Percentiles rank a stretch among this genome's conserved stretches.
phyloP scores from a whole-genome alignment of 192 early-diverging fungal species.

The Paraglomus occultum region DNA sequence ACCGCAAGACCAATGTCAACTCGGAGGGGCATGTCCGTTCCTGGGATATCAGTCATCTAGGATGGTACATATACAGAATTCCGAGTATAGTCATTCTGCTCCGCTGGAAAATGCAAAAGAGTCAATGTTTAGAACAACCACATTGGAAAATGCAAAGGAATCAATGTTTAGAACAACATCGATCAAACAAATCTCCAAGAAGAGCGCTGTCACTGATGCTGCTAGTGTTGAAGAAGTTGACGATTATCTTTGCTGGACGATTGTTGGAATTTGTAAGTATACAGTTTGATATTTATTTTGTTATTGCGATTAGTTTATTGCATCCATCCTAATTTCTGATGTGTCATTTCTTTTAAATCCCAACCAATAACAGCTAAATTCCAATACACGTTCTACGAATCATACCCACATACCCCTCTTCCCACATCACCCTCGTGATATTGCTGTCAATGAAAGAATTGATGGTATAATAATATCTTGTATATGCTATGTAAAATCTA shows the following conservation, averaged over 20 bases:
- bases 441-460: too few species aligned
- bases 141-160: conserved; percentile 30
- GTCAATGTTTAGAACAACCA: conserved; percentile 33
- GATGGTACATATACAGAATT: conserved; percentile 27
- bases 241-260: conserved; percentile 84
- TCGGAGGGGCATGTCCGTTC: conserved; percentile 19
- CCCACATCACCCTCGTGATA: too few species aligned
- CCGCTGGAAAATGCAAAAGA: conserved; percentile 31
- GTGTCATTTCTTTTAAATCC: neutral
- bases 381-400: too few species aligned
- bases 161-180: conserved; percentile 33
- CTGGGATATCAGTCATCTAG: conserved; percentile 28
- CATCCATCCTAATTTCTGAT: neutral
- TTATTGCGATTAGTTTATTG: neutral
- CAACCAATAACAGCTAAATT: neutral
- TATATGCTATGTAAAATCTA: too few species aligned
- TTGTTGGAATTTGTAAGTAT: conserved; percentile 71
- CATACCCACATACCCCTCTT: too few species aligned
- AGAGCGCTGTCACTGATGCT: neutral
- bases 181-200: neutral
- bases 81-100: conserved; percentile 18
- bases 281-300: neutral
- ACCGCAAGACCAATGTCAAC: conserved; percentile 22
- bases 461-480: too few species aligned
- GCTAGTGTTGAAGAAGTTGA: conserved; percentile 50